phyloP scores from a whole-genome alignment of 352 stramenopile species.

The Lagenidium giganteum region DNA sequence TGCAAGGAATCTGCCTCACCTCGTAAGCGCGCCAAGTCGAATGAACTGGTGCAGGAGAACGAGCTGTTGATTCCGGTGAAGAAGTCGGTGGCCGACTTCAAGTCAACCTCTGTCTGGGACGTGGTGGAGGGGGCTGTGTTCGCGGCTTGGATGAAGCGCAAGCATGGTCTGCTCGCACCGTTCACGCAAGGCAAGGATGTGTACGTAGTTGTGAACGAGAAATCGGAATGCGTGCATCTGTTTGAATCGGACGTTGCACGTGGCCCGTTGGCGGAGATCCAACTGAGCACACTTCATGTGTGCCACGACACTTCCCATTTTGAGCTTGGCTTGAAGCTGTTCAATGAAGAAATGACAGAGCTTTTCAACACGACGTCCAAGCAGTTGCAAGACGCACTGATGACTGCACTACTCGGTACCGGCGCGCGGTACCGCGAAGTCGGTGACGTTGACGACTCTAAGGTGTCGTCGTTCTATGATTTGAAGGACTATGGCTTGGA shows the following conservation, averaged over 20 bases:
- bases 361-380: neutral
- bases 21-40: too few species aligned
- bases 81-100: neutral
- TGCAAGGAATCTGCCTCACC: too few species aligned
- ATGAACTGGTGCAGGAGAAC: too few species aligned
- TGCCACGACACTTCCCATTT: neutral
- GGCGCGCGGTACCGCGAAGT: too few species aligned
- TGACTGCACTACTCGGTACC: too few species aligned
- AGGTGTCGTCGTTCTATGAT: too few species aligned
- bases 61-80: conserved; percentile 1
- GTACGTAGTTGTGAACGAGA: conserved; percentile 4
- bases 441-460: too few species aligned
- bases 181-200: conserved; percentile 2
- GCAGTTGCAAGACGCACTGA: too few species aligned
- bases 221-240: neutral
- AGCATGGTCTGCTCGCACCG: neutral
- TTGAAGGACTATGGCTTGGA: too few species aligned
- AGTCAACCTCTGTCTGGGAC: conserved; percentile 1
- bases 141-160: conserved; percentile 3
- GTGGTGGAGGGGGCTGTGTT: conserved; percentile 1
- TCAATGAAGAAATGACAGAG: conserved; percentile 4
- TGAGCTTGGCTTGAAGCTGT: conserved; percentile 1
- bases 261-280: neutral
- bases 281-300: neutral
- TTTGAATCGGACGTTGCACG: conserved; percentile 4